phyloP scores from a whole-genome alignment of 2,329 filamentous ascomycete species.

The Stagonosporopsis vannaccii region DNA sequence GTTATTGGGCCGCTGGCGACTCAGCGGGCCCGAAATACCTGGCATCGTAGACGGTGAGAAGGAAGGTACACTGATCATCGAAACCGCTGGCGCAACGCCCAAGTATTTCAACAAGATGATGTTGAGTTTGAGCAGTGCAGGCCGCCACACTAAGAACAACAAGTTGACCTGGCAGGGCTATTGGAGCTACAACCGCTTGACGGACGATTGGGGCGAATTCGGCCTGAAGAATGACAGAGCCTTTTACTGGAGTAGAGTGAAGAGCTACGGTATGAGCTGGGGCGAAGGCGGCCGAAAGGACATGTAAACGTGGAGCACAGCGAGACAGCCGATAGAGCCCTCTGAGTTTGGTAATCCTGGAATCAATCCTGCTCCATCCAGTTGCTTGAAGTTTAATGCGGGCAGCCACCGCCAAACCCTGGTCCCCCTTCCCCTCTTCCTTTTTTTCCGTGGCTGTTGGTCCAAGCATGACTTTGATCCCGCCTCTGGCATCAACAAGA shows the following conservation, averaged over 20 bases:
- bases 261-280: slow-evolving; percentile 61
- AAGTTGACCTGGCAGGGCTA: slow-evolving; percentile 89
- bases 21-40: slow-evolving; percentile 59
- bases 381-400: no score
- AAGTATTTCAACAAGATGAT: slow-evolving; percentile 90
- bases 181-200: slow-evolving; percentile 88
- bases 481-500: no score
- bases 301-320: neutral
- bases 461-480: no score
- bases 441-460: no score
- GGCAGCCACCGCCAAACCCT: no score
- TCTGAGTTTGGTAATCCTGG: no score
- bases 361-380: no score
- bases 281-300: slow-evolving; percentile 27
- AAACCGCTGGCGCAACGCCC: slow-evolving; percentile 80
- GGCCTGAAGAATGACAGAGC: slow-evolving; percentile 66
- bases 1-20: slow-evolving; percentile 69
- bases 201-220: slow-evolving; percentile 91
- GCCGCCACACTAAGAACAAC: slow-evolving; percentile 73
- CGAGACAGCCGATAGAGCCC: no score
- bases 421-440: no score
- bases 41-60: slow-evolving; percentile 25
- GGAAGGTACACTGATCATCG: slow-evolving; percentile 67
- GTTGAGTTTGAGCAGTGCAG: slow-evolving; percentile 71
- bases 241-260: slow-evolving; percentile 69